Percentiles rank a stretch among this genome's conserved stretches.
Evolutionary conservation across 768 basidiomycete species (phyloP).

Genomic region (Suillus sp.): DNA sequence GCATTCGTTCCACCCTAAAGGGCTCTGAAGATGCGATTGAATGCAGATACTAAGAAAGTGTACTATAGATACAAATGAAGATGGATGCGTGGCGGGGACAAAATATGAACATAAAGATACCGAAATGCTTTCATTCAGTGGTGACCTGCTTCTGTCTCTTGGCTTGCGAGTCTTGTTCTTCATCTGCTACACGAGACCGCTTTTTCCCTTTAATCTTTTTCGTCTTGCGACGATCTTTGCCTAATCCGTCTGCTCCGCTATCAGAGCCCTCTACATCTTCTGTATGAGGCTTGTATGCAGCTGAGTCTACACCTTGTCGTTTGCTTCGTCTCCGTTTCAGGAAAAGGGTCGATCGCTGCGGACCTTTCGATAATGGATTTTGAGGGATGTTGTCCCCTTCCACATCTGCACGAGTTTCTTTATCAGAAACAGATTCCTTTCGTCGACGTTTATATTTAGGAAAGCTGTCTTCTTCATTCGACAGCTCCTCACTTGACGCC

Average conservation of each 20-base stretch:
- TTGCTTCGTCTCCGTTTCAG: constrained; percentile 24
- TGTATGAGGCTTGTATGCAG: constrained; percentile 41
- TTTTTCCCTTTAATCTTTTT: constrained; percentile 14
- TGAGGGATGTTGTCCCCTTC: neutral
- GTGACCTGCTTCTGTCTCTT: constrained; percentile 13
- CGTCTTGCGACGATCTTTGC: constrained; percentile 14
- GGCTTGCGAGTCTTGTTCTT: constrained; percentile 1
- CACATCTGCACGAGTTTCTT: neutral
- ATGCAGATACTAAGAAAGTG: constrained; percentile 2
- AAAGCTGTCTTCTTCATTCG: constrained; percentile 12
- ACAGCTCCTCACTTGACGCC: constrained; percentile 31
- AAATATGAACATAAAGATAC: constrained; percentile 14
- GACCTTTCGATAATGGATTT: constrained; percentile 1
- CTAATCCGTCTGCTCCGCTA: constrained; percentile 24
- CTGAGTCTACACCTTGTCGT: constrained; percentile 36
- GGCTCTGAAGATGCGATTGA: constrained; percentile 7
- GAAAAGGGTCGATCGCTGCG: constrained; percentile 4
- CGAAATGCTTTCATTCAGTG: constrained; percentile 6
- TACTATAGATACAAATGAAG: constrained; percentile 10
- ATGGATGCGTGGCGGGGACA: neutral
- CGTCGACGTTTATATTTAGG: constrained; percentile 14
- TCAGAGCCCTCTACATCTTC: constrained; percentile 28
- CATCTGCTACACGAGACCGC: constrained; percentile 10
- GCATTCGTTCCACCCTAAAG: neutral
- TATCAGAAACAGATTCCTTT: constrained; percentile 22